These are phyloP conservation scores for Tolypocladium tundrense DNA, from an alignment of 2,329 filamentous ascomycete genomes.

Conservation along the genomic window DNA sequence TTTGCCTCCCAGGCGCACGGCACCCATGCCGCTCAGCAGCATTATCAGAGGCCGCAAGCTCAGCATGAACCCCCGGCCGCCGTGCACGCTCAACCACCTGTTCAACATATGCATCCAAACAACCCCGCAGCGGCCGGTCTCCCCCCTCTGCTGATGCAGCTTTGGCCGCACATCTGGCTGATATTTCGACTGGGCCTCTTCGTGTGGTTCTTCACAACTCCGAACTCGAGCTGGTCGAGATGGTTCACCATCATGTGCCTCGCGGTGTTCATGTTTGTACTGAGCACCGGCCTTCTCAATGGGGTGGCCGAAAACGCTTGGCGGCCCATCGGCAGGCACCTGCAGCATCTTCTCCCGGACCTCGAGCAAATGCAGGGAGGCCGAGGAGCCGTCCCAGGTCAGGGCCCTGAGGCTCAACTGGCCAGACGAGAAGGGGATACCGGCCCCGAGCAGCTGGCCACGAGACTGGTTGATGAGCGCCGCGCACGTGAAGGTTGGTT, in stretches of 20 bases:
- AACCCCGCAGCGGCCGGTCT: constrained; percentile 26
- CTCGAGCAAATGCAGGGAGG: constrained; percentile 28
- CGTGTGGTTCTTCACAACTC: constrained; percentile 55
- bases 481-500: constrained; percentile 21
- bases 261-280: constrained; percentile 45
- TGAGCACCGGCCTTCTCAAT: constrained; percentile 50
- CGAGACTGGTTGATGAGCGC: constrained; percentile 37
- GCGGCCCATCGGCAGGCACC: constrained; percentile 45
- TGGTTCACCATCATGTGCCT: constrained; percentile 45
- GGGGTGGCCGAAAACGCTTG: constrained; percentile 43
- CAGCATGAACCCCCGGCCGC: constrained; percentile 5
- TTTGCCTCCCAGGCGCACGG: constrained; percentile 1
- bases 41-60: constrained; percentile 6
- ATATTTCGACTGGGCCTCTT: constrained; percentile 47
- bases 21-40: constrained; percentile 7
- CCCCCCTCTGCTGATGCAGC: constrained; percentile 20
- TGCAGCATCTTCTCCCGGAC: constrained; percentile 47
- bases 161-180: constrained; percentile 56
- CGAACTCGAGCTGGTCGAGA: constrained; percentile 47
- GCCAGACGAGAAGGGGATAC: constrained; percentile 18
- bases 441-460: constrained; percentile 41
- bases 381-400: constrained; percentile 2
- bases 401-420: constrained; percentile 15
- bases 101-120: constrained; percentile 22
- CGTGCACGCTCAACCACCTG: constrained; percentile 7